A percentile compares a stretch with the other conserved stretches of the same genome.
phyloP scores from a whole-genome alignment of 2,329 filamentous ascomycete genomes.

The Zasmidium cellare region DNA sequence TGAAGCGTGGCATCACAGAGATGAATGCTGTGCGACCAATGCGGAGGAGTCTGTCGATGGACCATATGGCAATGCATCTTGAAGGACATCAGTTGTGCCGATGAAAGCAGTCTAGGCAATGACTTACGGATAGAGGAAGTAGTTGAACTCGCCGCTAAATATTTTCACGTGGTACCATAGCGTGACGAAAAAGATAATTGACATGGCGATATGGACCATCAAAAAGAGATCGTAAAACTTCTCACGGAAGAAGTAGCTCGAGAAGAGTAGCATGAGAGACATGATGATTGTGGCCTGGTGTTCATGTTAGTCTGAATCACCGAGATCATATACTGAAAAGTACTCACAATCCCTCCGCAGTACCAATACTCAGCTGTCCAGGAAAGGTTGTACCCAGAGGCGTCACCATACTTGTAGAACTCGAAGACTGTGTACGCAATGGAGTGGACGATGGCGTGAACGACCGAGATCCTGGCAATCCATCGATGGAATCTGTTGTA shows the following conservation, averaged over 20 bases:
- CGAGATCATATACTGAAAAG: no score
- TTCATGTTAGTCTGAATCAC: not conserved
- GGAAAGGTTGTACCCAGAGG: constrained; percentile 13
- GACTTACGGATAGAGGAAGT: constrained; percentile 48
- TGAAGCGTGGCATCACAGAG: constrained; percentile 38
- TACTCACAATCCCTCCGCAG: constrained; percentile 45
- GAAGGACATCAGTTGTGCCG: not conserved
- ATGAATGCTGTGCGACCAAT: constrained; percentile 46
- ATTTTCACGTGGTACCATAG: constrained; percentile 58
- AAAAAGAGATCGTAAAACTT: constrained; percentile 56
- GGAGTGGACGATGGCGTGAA: constrained; percentile 64
- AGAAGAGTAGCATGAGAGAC: constrained; percentile 50
- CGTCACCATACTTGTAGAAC: constrained; percentile 44
- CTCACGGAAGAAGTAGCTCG: constrained; percentile 54
- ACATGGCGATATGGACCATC: constrained; percentile 53
- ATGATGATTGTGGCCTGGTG: constrained; percentile 38
- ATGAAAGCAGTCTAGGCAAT: not conserved
- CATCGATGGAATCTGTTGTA: constrained; percentile 70
- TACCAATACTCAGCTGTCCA: constrained; percentile 52
- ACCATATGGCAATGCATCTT: constrained; percentile 50
- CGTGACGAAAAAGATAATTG: constrained; percentile 50
- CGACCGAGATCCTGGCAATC: constrained; percentile 62
- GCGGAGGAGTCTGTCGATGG: constrained; percentile 51
- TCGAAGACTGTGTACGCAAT: constrained; percentile 50
- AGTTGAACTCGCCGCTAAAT: constrained; percentile 51